These are phyloP conservation scores for Tanacetum coccineum DNA, from an alignment of 129 eudicot species.

Conservation along the genomic window DNA sequence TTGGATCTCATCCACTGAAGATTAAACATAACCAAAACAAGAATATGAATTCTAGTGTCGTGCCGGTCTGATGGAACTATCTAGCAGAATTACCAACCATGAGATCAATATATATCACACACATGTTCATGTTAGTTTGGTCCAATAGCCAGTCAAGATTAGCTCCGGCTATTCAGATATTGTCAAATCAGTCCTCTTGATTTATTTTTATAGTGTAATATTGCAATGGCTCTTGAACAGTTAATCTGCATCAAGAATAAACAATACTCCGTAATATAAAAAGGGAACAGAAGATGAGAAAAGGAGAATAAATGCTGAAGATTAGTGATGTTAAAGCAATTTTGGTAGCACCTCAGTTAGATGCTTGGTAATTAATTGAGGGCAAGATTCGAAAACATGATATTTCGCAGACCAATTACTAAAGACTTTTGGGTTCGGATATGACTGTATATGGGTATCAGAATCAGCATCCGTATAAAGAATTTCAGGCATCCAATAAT, in stretches of 20 bases:
- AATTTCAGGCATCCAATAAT: too few species aligned
- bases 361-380: background rate
- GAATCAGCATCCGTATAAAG: background rate
- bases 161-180: background rate
- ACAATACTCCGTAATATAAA: background rate
- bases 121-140: background rate
- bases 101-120: too few species aligned
- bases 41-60: too few species aligned
- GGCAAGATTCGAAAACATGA: constrained; percentile 6
- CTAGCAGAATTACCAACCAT: too few species aligned
- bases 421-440: too few species aligned
- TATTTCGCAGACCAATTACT: background rate
- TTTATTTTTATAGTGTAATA: background rate
- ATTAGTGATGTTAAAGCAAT: constrained; percentile 20
- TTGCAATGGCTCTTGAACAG: background rate
- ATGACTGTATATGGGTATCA: too few species aligned
- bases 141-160: background rate
- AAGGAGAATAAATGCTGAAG: constrained; percentile 14
- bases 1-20: too few species aligned
- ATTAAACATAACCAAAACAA: too few species aligned
- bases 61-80: too few species aligned
- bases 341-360: background rate
- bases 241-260: background rate
- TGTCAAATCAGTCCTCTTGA: background rate
- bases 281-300: background rate